Percentiles rank a stretch among this genome's conserved stretches.
These are phyloP conservation scores for Pleurotus tuoliensis DNA, from an alignment of 768 basidiomycete genomes.

Conservation along the genomic window DNA sequence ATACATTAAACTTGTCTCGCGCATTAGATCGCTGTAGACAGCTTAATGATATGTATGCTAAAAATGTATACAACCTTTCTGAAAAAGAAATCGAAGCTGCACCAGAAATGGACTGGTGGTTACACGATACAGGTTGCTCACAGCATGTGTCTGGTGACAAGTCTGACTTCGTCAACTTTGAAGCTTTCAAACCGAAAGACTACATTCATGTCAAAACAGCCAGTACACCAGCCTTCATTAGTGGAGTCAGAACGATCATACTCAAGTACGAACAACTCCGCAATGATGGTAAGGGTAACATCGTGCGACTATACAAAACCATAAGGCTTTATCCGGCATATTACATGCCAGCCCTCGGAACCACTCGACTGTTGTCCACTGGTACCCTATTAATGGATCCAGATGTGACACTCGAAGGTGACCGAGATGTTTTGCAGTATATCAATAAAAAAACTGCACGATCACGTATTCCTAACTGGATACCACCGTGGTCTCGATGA, in stretches of 20 bases:
- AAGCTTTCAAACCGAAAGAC: background rate
- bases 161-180: background rate
- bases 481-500: background rate
- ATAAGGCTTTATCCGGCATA: background rate
- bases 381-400: background rate
- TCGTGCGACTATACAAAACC: background rate
- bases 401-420: background rate
- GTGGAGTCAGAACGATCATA: background rate
- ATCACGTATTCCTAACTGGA: background rate
- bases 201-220: background rate
- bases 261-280: background rate
- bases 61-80: too few species aligned
- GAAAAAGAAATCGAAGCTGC: too few species aligned
- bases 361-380: background rate
- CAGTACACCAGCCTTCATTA: background rate
- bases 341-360: background rate
- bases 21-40: too few species aligned
- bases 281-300: background rate
- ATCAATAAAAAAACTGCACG: background rate
- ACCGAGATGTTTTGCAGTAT: background rate
- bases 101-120: background rate
- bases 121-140: background rate
- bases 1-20: too few species aligned
- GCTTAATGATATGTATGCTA: too few species aligned
- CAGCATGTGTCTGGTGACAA: constrained; percentile 14